Base-by-base conservation (phyloP, 768 basidiomycete species). In the Daedaleopsis nitida region DNA sequence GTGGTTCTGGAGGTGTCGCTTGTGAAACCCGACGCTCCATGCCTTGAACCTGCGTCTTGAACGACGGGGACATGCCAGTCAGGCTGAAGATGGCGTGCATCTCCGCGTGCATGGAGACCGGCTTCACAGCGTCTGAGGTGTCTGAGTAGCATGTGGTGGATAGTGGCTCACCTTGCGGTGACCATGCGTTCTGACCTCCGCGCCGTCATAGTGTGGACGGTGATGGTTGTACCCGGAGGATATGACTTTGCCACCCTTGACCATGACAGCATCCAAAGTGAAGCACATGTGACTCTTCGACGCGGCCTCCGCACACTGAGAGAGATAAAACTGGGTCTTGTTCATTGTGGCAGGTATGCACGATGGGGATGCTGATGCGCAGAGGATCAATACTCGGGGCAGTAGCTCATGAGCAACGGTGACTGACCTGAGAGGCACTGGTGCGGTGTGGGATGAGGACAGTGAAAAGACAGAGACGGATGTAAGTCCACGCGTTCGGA, bases 41-140 rank as follows among this genome's bases (percentile, higher is more conserved):
- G 64, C 68, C 74, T 82, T 80, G 76, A 81, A 82, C 77, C 73
- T 82, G 83, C 73, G 76, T 78, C 76, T 80, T 81, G 75, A 78
- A 80, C 62, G 81, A 78, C 52, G 82, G 81, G 47, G 79, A 77
- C 77, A 75, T 76, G 74, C 80, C 74, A 54, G 80, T 82, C 57
- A 80, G 66, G 64, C 73, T 83, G 71, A 80, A 82, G 59, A 85
- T 85, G 32, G 79, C 80, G 63, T 85, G 80, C 85, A 85, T 85
- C 73, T 84, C 82, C 3, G 84, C 83, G 65, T 86, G 83, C 82
- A 85, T 80, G n/a, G 77, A 78, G n/a, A 77, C 72, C 27, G 74
- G 74, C 71, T 72, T 42, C 19, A 24, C 12, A 3, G 9, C 57
- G 32, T 24, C 19, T 24, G 48, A 12, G 53, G 43, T 35, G 17